Evolutionary conservation across 2,329 filamentous ascomycete genomes (phyloP), one percentile per base, ranked within the genome.

Genomic region (Cyclaneusma minus): DNA sequence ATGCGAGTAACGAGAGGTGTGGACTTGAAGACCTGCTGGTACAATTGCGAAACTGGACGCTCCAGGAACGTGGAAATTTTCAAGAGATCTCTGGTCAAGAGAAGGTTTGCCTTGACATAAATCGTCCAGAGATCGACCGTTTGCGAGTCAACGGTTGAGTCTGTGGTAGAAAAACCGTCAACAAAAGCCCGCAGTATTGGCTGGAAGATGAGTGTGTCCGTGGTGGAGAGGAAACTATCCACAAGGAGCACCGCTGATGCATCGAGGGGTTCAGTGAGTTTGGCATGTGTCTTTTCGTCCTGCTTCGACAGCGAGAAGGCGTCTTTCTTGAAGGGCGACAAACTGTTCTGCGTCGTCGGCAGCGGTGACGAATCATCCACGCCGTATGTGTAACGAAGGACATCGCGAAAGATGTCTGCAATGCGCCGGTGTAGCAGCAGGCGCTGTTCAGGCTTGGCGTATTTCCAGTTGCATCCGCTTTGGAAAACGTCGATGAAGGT

Each of bases 401-500:
- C 61, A 23, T 68, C 73, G 35, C 77, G 64, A 43, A 94, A 74
- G 9, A 76, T 65, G 4, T 62, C 62, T 14, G 81, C 64, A 14
- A 93, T 68, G 21, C 63, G 62, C 11, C 64, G 62, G 31, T 81
- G 68, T 25, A 94, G 64, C 29, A 72, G 59, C 26, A 72, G 67
- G 22, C 76, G 71, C 37, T 85, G 75, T 14, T 72, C 58, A 7
- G 70, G 62, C 2, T 66, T 62, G 5, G 67, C 61, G 46, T 91
- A 94, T 38, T 75, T 76, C 89, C 87, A 98, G 4, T 74, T 83
- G 16, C 72, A 68, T 19, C 78, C 80, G 48, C 78, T 89, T 52
- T 92, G 84, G 38, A 91, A 77, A 5, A 91, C 68, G 43, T 92
- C 84, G 13, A 91, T 65, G 35, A 82, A 63, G 2, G 75, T 74